Evolutionary conservation across 495 filamentous ascomycete genomes (phyloP).

Genomic region (Daldinia bambusicola): DNA sequence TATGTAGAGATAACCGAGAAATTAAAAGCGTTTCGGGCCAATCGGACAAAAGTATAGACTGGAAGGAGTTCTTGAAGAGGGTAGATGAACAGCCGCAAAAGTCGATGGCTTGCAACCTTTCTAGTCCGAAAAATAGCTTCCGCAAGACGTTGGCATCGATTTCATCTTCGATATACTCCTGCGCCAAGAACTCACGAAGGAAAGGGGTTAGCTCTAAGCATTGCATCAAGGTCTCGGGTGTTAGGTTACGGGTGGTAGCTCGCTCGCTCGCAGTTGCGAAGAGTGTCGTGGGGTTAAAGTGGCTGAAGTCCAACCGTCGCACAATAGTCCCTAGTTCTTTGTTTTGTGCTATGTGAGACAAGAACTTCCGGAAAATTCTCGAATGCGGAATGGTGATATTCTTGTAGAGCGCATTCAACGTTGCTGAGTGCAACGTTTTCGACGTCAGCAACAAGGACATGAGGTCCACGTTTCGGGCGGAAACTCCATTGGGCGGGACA

Average conservation of each 20-base stretch:
- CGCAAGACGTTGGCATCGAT: conserved; percentile 72
- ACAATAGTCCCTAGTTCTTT: conserved; percentile 81
- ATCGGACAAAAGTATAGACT: conserved; percentile 49
- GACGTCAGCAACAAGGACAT: conserved; percentile 82
- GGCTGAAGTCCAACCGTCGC: conserved; percentile 84
- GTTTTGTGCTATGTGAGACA: conserved; percentile 73
- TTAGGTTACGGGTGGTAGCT: conserved; percentile 81
- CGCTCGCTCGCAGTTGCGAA: conserved; percentile 85
- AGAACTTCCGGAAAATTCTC: conserved; percentile 85
- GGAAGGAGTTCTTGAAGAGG: conserved; percentile 70
- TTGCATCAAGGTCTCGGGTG: conserved; percentile 75
- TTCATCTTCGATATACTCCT: conserved; percentile 87
- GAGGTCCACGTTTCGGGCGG: conserved; percentile 82
- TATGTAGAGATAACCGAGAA: conserved; percentile 79
- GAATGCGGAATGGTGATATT: conserved; percentile 91
- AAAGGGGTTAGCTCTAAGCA: conserved; percentile 81
- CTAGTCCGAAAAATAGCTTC: conserved; percentile 79
- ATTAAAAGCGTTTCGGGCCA: conserved; percentile 66
- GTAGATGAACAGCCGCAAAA: conserved; percentile 82
- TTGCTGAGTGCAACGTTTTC: conserved; percentile 77
- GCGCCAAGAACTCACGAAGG: conserved; percentile 81
- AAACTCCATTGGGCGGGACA: conserved; percentile 79
- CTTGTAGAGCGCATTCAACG: conserved; percentile 79
- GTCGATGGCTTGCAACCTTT: conserved; percentile 76
- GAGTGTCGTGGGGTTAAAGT: conserved; percentile 85